These are phyloP conservation scores for Linnemannia elongata DNA, from an alignment of 192 early-diverging fungal genomes.

Conservation along the genomic window DNA sequence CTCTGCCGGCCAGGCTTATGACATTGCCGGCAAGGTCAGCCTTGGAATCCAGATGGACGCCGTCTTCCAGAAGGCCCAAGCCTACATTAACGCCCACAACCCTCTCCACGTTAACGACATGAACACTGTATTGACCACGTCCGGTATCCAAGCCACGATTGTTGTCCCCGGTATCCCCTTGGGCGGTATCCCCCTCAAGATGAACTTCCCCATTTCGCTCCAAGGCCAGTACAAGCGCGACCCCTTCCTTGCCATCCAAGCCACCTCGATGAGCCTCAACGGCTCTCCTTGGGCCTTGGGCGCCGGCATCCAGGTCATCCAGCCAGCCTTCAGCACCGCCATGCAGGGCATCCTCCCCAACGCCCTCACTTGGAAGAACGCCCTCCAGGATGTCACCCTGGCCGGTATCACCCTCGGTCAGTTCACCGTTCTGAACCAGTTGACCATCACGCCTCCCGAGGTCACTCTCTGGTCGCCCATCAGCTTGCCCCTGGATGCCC, in stretches of 20 bases:
- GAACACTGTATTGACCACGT: constrained; percentile 48
- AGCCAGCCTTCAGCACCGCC: constrained; percentile 22
- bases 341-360: constrained; percentile 34
- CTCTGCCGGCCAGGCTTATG: constrained; percentile 36
- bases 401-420: constrained; percentile 24
- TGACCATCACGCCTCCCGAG: constrained; percentile 33
- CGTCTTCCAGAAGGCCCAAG: constrained; percentile 42
- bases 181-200: constrained; percentile 33
- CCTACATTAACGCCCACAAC: constrained; percentile 45
- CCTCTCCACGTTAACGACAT: constrained; percentile 36
- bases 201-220: constrained; percentile 43
- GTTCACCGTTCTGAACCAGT: constrained; percentile 23
- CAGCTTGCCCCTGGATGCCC: constrained; percentile 25
- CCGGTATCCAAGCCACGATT: constrained; percentile 40
- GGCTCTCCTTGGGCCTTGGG: constrained; percentile 40
- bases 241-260: constrained; percentile 29
- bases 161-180: constrained; percentile 26
- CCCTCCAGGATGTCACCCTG: constrained; percentile 35
- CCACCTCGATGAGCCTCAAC: constrained; percentile 28
- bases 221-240: constrained; percentile 25
- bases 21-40: constrained; percentile 39
- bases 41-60: constrained; percentile 33
- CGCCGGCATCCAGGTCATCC: constrained; percentile 11
- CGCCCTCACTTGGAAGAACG: constrained; percentile 39
- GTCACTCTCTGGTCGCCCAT: constrained; percentile 43